These are phyloP conservation scores for Umbilicus rupestris DNA, from an alignment of 164 flowering plant species.

Conservation along the genomic window DNA sequence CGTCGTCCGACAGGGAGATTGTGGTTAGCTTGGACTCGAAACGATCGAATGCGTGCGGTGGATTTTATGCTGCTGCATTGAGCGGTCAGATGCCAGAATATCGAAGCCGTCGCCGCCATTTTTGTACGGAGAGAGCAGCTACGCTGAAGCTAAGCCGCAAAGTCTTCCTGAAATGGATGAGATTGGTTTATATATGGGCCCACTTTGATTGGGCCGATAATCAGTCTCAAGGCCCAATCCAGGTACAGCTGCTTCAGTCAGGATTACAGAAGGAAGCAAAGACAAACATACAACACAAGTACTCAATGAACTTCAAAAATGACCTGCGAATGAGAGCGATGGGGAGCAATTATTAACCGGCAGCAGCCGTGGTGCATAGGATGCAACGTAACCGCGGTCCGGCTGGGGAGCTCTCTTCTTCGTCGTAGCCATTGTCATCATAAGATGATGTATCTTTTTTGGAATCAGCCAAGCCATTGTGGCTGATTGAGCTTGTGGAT, in stretches of 20 bases:
- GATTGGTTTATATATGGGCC: too few relatives aligned
- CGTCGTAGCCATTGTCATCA: constrained; percentile 25
- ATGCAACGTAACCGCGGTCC: constrained; percentile 65
- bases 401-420: constrained; percentile 25
- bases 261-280: too few relatives aligned
- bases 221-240: too few relatives aligned
- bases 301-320: background rate
- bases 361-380: constrained; percentile 80
- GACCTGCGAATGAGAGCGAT: background rate
- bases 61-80: background rate
- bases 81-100: background rate
- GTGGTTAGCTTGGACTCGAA: background rate
- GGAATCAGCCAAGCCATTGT: constrained; percentile 17
- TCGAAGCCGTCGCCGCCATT: background rate
- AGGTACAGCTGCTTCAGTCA: too few relatives aligned
- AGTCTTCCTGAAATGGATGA: too few relatives aligned
- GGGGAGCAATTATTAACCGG: constrained; percentile 21
- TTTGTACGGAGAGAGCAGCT: background rate
- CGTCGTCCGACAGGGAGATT: background rate
- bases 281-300: background rate
- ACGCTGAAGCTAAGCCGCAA: too few relatives aligned
- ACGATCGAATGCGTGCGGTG: background rate
- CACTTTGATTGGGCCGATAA: too few relatives aligned
- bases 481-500: constrained; percentile 32
- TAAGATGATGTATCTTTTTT: constrained; percentile 16